Conservation (phyloP, 2,329 filamentous ascomycete genomes). For the Paraphoma sp. region DNA sequence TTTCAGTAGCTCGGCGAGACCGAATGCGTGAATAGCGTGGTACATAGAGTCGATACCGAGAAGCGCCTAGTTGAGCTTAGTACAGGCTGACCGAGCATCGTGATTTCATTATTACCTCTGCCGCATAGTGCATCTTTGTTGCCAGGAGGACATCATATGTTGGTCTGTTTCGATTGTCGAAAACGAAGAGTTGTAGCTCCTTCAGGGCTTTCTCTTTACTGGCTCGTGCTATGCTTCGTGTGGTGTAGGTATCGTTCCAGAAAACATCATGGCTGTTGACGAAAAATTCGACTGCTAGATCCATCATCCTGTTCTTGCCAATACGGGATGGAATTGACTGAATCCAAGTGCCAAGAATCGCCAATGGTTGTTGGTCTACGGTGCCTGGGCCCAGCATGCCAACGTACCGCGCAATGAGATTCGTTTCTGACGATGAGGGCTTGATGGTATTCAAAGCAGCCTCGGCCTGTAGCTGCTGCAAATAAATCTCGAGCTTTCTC, state of each 20-base stretch:
- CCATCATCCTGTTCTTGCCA: conserved; percentile 30
- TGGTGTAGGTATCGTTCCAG: conserved; percentile 27
- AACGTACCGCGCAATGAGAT: conserved; percentile 29
- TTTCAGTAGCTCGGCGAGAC: conserved; percentile 35
- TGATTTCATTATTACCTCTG: conserved; percentile 24
- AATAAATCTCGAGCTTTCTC: conserved; percentile 21
- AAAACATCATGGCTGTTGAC: conserved; percentile 29
- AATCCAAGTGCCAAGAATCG: conserved; percentile 36
- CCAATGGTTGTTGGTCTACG: conserved; percentile 22
- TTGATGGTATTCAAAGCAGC: conserved; percentile 6
- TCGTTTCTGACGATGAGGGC: conserved; percentile 24
- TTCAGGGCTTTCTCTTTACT: conserved; percentile 35
- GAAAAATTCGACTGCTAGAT: conserved; percentile 37
- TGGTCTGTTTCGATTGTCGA: conserved; percentile 9
- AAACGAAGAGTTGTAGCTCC: conserved; percentile 28
- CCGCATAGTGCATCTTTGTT: conserved; percentile 38
- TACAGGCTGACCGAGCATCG: not conserved
- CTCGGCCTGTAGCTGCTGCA: conserved; percentile 17
- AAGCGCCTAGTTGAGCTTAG: conserved; percentile 17
- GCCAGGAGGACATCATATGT: conserved; percentile 36
- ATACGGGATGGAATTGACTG: conserved; percentile 36
- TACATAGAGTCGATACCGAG: conserved; percentile 34
- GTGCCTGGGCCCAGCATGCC: conserved; percentile 26
- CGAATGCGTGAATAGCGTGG: conserved; percentile 37
- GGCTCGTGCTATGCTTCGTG: conserved; percentile 18